Base-by-base conservation (phyloP, 1,139 yeast genomes). In the Scheffersomyces lignicola region DNA sequence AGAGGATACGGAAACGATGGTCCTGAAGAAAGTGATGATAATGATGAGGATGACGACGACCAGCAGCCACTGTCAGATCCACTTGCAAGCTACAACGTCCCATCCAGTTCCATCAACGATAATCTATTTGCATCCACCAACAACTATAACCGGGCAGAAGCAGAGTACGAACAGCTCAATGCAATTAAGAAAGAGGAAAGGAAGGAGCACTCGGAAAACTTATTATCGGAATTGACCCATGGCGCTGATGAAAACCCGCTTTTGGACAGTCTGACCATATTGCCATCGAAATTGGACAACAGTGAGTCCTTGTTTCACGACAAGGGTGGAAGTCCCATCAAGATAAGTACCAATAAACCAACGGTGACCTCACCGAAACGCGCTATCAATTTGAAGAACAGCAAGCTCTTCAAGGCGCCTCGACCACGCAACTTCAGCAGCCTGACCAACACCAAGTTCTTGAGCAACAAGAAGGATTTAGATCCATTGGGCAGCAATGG, bases 401-500 rank as follows among this genome's bases (percentile, higher is more conserved):
- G 37, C 16, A 46, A 49, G 29, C 38, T 69, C 34, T 69, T 70
- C 46, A 69, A 68, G 41, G 72, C 73, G 3, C 65, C 78, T 18
- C 61, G 84, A 40, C 65, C 67, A 2, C 54, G 76, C 32, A 69
- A 62, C 43, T 62, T 51, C 36, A 46, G 55, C 20, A 48, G 69
- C 13, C 59, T 57, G 33, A 51, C 58, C 5, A 54, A 62, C n/a
- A 56, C 58, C 7, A 47, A 60, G 36, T 67, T 68, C 37, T 54
- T 69, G 41, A 48, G 47, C 23, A 37, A 41, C 8, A 34, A 32
- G 1, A 13, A 31, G 7, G 25, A 33, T n/a, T 50, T 69, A 38
- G 81, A 78, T 1, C 78, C 78, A 3, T 53, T 72, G 35, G 73
- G 70, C 2, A 43, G 40, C 12, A 54, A 45, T 31, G 56, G 25